These are phyloP conservation scores for Wakefieldia striispora DNA, from an alignment of 768 basidiomycete genomes.

Conservation along the genomic window DNA sequence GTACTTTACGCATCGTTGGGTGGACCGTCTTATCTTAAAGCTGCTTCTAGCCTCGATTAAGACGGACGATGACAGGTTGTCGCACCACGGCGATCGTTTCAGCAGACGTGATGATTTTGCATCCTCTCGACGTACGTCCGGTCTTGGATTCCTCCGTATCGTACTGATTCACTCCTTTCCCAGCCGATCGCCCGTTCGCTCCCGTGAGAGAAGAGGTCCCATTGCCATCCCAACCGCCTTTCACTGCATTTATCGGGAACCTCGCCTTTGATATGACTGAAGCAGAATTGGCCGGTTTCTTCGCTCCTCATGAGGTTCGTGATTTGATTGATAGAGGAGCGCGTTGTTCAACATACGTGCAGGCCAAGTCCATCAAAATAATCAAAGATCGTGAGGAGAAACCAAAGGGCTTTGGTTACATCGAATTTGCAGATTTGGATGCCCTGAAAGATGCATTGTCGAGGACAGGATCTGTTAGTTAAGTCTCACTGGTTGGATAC, in stretches of 20 bases:
- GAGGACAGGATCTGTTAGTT: constrained; percentile 66
- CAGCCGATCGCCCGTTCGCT: constrained; percentile 55
- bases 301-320: constrained; percentile 60
- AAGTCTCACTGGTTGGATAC: not conserved
- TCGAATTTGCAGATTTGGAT: constrained; percentile 89
- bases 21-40: constrained; percentile 8
- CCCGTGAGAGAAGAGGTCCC: constrained; percentile 87
- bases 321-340: not conserved
- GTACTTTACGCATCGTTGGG: constrained; percentile 33
- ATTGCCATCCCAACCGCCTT: constrained; percentile 93
- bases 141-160: constrained; percentile 2
- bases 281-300: constrained; percentile 77
- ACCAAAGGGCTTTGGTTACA: constrained; percentile 97
- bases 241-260: constrained; percentile 96
- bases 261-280: constrained; percentile 91
- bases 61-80: constrained; percentile 58
- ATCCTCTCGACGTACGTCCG: constrained; percentile 55
- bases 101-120: constrained; percentile 63
- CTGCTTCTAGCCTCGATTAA: constrained; percentile 59
- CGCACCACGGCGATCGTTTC: constrained; percentile 52
- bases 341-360: constrained; percentile 1
- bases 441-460: constrained; percentile 80
- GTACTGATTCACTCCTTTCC: constrained; percentile 13
- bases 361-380: constrained; percentile 87
- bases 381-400: constrained; percentile 92